Evolutionary conservation across 164 flowering plant species (phyloP).

Genomic region (Pachysandra terminalis): DNA sequence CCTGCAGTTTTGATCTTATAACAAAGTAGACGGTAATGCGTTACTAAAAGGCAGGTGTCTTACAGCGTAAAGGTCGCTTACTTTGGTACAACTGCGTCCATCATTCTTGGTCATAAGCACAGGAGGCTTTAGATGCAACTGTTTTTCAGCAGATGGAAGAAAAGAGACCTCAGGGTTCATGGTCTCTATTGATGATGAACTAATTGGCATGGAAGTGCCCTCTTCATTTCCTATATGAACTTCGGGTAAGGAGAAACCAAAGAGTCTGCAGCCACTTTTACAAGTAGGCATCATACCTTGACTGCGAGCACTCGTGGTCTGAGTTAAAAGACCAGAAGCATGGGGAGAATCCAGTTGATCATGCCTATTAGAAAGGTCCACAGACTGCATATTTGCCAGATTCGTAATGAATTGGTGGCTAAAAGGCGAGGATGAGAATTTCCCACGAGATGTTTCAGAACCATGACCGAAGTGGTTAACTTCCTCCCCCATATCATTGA

Average conservation of each 20-base stretch:
- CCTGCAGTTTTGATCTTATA: conserved; percentile 20
- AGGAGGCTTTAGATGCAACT: conserved; percentile 31
- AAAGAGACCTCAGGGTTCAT: conserved; percentile 24
- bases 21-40: conserved; percentile 20
- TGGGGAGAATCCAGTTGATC: conserved; percentile 18
- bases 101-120: conserved; percentile 22
- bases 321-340: conserved; percentile 16
- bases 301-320: conserved; percentile 18
- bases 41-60: conserved; percentile 33
- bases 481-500: conserved; percentile 13
- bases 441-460: conserved; percentile 20
- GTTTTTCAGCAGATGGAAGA: conserved; percentile 30
- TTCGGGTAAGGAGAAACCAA: conserved; percentile 77
- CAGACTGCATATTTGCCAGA: conserved; percentile 14
- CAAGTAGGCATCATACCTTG: conserved; percentile 27
- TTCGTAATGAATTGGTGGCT: conserved; percentile 2
- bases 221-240: conserved; percentile 21
- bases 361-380: conserved; percentile 21
- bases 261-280: conserved; percentile 69
- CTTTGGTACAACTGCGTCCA: conserved; percentile 49
- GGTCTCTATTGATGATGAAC: conserved; percentile 20
- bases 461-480: conserved; percentile 7
- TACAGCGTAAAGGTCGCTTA: conserved; percentile 32
- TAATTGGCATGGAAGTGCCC: conserved; percentile 13
- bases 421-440: conserved; percentile 12